Percentiles rank a stretch among this genome's conserved stretches.
Evolutionary conservation across 805 yeast genomes (phyloP).

Genomic region (Wickerhamomyces rabaulensis): DNA sequence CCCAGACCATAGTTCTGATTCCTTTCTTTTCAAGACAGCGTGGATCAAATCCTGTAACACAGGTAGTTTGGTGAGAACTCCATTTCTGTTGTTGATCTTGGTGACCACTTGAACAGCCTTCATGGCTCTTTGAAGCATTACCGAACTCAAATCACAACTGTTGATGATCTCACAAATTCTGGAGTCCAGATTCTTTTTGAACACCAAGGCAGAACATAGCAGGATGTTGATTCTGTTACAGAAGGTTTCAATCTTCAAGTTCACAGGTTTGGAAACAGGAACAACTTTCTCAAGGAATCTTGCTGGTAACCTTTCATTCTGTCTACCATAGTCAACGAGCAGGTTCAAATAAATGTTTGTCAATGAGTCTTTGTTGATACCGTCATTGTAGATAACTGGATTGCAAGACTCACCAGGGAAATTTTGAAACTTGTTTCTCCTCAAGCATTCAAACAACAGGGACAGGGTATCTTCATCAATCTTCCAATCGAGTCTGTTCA

Average conservation of each 20-base stretch:
- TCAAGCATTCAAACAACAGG: slow-evolving; percentile 17
- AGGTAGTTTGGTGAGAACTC: slow-evolving; percentile 1
- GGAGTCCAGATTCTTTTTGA: slow-evolving; percentile 14
- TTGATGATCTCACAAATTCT: slow-evolving; percentile 11
- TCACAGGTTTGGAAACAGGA: slow-evolving; percentile 15
- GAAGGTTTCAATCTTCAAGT: slow-evolving; percentile 10
- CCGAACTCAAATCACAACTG: slow-evolving; percentile 6
- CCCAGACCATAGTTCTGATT: slow-evolving; percentile 4
- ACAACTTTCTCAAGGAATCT: slow-evolving; percentile 18
- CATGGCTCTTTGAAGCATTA: slow-evolving; percentile 4
- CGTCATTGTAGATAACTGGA: slow-evolving; percentile 6
- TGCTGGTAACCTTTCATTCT: slow-evolving; percentile 2
- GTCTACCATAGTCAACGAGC: slow-evolving; percentile 5
- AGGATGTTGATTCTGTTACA: slow-evolving; percentile 21
- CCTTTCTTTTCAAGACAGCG: background rate
- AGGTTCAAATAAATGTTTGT: slow-evolving; percentile 16
- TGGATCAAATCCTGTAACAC: slow-evolving; percentile 4
- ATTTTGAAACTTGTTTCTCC: slow-evolving; percentile 16
- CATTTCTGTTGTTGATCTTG: slow-evolving; percentile 7
- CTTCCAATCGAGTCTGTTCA: slow-evolving; percentile 7
- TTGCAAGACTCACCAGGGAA: slow-evolving; percentile 10
- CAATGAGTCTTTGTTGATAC: slow-evolving; percentile 10
- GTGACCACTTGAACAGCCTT: slow-evolving; percentile 6
- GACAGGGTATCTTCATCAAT: slow-evolving; percentile 11
- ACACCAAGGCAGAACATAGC: slow-evolving; percentile 8